Evolutionary conservation across 345 rosid species (phyloP), one percentile per base, ranked within the genome.

Genomic region (Conringia planisiliqua): DNA sequence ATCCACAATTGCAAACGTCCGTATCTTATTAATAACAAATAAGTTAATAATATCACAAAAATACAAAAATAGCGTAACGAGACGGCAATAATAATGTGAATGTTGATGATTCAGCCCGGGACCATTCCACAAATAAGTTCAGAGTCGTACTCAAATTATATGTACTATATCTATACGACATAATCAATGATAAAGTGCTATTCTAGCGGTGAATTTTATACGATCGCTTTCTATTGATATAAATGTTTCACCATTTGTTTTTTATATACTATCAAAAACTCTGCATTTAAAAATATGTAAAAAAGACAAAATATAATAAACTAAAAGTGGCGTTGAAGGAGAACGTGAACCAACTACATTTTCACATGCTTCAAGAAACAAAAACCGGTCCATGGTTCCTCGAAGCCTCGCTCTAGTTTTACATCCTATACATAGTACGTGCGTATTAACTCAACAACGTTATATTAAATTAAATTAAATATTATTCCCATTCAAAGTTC

Each of bases 31-130:
- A 46, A 47, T 24, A 27, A 30, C 73, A 38, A 14, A 47, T 43
- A 33, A 33, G 73, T 66, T 60, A 66, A 66, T 47, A 48, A 58
- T 47, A 48, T 40, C 76, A 62, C 40, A 65, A 74, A 46, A 26
- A 20, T 5, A 76, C 76, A 63, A 76, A 42, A 76, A 65, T 46
- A 63, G 62, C 71, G 80, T 70, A 71, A 76, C 70, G 71, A 55
- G 66, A 63, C 66, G 75, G 76, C 75, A 76, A 70, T 46, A 76
- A 63, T 70, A 63, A 76, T 76, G 71, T 70, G 75, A 76, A 29
- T 51, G 33, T 18, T 70, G 66, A 62, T 70, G 71, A 70, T 70
- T 62, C 66, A 63, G 24, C 9, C 54, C 32, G 71, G 80, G 76
- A 77, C 80, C 80, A 77, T 69, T 68, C 70, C 74, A 69, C 47